These are phyloP conservation scores for Trichosporon ovoides DNA, from an alignment of 1,284 basidiomycete genomes.

Conservation along the genomic window DNA sequence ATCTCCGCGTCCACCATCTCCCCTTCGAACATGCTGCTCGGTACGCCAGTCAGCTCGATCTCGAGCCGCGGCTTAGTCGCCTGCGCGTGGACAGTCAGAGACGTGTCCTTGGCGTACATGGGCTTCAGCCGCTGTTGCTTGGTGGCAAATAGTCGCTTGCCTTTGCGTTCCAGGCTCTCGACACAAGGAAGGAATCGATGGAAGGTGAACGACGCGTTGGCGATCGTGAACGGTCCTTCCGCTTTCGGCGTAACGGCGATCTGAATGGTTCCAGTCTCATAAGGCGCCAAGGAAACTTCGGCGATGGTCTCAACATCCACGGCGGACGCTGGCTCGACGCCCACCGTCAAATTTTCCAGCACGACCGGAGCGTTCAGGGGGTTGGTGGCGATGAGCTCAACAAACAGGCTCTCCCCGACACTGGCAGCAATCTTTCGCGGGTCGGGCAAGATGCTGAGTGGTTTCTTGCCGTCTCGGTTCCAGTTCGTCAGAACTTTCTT, in stretches of 20 bases:
- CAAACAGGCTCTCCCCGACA: constrained; percentile 37
- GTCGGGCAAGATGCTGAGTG: constrained; percentile 31
- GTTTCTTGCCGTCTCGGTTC: constrained; percentile 44
- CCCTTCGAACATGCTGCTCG: constrained; percentile 35
- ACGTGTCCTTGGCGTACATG: constrained; percentile 49
- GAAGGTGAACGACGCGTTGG: constrained; percentile 43
- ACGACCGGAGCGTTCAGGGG: constrained; percentile 47
- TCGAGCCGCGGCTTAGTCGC: constrained; percentile 38
- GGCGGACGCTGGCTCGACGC: constrained; percentile 17
- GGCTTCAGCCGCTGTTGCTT: constrained; percentile 46
- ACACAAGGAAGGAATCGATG: constrained; percentile 47
- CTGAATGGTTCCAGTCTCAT: constrained; percentile 39
- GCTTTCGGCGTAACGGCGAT: constrained; percentile 30
- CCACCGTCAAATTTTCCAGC: constrained; percentile 26
- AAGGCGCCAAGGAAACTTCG: constrained; percentile 41
- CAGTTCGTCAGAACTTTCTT: constrained; percentile 29
- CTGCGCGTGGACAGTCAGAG: constrained; percentile 43
- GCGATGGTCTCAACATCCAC: constrained; percentile 26
- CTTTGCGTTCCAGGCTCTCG: constrained; percentile 46
- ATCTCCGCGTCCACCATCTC: constrained; percentile 32
- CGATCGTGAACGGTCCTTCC: constrained; percentile 32
- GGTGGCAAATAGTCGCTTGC: constrained; percentile 48
- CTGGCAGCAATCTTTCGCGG: constrained; percentile 26
- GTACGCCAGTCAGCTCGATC: constrained; percentile 28
- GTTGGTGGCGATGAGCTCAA: constrained; percentile 49